Percentiles rank a stretch among this genome's conserved stretches.
These are phyloP conservation scores for Gossypium gossypioides DNA, from an alignment of 441 rosid genomes.

Conservation along the genomic window DNA sequence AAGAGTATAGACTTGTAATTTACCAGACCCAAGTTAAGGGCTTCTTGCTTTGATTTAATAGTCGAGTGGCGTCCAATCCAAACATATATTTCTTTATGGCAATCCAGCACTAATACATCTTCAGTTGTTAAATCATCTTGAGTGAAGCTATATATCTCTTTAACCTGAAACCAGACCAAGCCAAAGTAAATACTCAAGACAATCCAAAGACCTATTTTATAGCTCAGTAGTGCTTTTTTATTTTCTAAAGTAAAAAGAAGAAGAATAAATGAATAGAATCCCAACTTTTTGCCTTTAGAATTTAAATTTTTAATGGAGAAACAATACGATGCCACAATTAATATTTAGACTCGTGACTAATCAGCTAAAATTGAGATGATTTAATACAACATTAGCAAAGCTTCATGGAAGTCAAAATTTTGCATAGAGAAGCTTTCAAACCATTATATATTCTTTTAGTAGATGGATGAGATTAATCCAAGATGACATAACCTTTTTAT, in stretches of 20 bases:
- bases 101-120: conserved; percentile 62
- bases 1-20: conserved; percentile 15
- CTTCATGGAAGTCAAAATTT: background rate
- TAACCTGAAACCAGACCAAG: conserved; percentile 39
- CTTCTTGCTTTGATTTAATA: conserved; percentile 49
- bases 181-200: conserved; percentile 5
- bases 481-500: background rate
- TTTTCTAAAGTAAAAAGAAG: background rate
- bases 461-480: background rate
- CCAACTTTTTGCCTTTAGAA: background rate
- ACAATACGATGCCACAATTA: background rate
- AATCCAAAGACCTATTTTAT: background rate
- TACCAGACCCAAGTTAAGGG: conserved; percentile 65
- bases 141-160: conserved; percentile 73
- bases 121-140: conserved; percentile 92
- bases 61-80: conserved; percentile 73
- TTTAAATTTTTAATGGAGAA: background rate
- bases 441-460: background rate
- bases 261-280: background rate
- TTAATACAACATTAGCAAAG: background rate
- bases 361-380: background rate
- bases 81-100: conserved; percentile 62
- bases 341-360: background rate
- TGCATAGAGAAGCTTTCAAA: background rate
- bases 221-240: background rate